Percentiles rank a stretch among this genome's conserved stretches.
Conservation (phyloP, 805 yeast species). For the Metschnikowia cerradonensis region DNA sequence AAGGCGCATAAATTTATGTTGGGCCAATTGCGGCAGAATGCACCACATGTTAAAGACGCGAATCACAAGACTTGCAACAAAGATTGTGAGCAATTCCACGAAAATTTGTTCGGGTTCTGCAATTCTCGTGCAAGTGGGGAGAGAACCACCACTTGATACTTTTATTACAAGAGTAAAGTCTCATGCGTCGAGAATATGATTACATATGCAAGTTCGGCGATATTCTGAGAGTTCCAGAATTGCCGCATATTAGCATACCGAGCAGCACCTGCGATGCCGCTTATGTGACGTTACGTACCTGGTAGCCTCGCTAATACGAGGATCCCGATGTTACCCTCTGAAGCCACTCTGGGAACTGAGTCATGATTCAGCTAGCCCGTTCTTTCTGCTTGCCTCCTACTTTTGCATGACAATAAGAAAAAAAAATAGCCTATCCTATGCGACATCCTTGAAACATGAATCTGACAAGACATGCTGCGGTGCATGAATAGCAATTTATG, state of each 20-base stretch:
- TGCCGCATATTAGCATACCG: background rate
- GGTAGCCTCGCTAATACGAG: slow-evolving; percentile 2
- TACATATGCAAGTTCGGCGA: background rate
- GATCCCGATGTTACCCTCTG: background rate
- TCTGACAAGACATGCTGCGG: slow-evolving; percentile 2
- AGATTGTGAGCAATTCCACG: background rate
- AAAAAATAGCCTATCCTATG: background rate
- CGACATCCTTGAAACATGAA: background rate
- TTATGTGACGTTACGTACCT: slow-evolving; percentile 5
- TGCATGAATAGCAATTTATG: slow-evolving; percentile 1
- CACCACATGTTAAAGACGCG: slow-evolving; percentile 1
- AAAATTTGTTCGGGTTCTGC: background rate
- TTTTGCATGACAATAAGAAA: background rate
- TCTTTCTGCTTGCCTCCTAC: background rate
- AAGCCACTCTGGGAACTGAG: background rate
- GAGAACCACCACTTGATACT: background rate
- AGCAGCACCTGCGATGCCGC: background rate
- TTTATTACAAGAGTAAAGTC: background rate
- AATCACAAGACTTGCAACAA: background rate
- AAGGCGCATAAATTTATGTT: background rate
- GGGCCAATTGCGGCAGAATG: slow-evolving; percentile 5
- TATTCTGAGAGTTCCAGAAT: slow-evolving; percentile 1
- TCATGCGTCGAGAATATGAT: background rate
- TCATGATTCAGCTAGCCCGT: no score
- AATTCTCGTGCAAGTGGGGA: background rate